Evolutionary conservation across 2,329 filamentous ascomycete species (phyloP), one percentile per base, ranked within the genome.

Genomic region (Aspergillus terreus): DNA sequence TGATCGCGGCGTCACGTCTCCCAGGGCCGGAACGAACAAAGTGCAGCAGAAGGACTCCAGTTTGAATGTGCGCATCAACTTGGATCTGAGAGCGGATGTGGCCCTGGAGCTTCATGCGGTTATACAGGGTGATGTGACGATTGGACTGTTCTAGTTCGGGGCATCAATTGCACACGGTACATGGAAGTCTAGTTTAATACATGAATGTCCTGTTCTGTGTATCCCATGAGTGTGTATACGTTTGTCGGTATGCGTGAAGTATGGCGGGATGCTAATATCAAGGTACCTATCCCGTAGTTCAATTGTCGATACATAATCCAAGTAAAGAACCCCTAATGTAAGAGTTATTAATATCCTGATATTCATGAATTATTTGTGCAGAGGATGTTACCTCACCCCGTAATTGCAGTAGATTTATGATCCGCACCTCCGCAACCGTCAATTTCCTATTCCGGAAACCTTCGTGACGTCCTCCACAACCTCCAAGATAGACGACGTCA

Each of bases 31-130:
- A 9, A 23, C 43, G 19, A 40, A 7, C 1, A 40, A 41, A 33
- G 25, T 33, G 14, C 33, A 9, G 10, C 15, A 42, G 14, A 40
- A 50, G 0, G 27, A 35, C 11, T 51, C 49, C 6, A 51, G 44
- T 30, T 17, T 51, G 5, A 51, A 51, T 17, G 40, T 47, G 11
- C 40, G 49, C 7, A 38, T 51, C 38, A 47, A 51, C 15, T n/a
- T 51, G 17, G 45, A 51, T 19, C 21, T 51, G 21, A 25, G 49
- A 25, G 49, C 49, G n/a, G 49, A 51, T 47, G 49, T 47, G 5
- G 35, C 38, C 6, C 17, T 51, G 44, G 49, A 51, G 40, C 45
- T 51, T 15, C 49, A 51, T 12, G 49, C 44, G 14, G 45, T 51
- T 23, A 3, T 47, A 6, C 49, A 51, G 44, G 49, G 49, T 19